These are phyloP conservation scores for Phylloporus arenicola DNA, from an alignment of 768 basidiomycete genomes.

Conservation along the genomic window DNA sequence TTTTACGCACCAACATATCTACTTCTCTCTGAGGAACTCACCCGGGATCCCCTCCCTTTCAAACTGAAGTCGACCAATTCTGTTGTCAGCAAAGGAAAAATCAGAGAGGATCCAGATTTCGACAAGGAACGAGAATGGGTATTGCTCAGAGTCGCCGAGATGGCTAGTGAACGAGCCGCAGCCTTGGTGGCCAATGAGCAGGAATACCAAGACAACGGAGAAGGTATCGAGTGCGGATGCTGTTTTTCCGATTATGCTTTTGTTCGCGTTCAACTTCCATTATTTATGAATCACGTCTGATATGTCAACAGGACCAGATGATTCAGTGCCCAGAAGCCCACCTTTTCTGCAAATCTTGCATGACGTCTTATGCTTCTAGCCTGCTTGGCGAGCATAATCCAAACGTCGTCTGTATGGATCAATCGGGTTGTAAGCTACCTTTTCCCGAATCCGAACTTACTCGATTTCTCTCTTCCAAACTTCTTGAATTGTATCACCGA, in stretches of 20 bases:
- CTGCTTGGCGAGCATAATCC: slow-evolving; percentile 60
- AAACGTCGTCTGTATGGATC: slow-evolving; percentile 76
- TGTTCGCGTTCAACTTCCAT: slow-evolving; percentile 39
- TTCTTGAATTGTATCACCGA: slow-evolving; percentile 65
- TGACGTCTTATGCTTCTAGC: slow-evolving; percentile 61
- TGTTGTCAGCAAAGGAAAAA: slow-evolving; percentile 37
- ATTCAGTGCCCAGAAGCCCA: slow-evolving; percentile 87
- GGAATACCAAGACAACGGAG: slow-evolving; percentile 44
- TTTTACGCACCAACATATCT: slow-evolving; percentile 69
- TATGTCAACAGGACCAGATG: slow-evolving; percentile 60
- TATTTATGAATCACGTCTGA: slow-evolving; percentile 1
- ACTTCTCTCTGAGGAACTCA: slow-evolving; percentile 37
- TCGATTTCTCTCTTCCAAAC: slow-evolving; percentile 61
- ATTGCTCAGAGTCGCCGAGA: slow-evolving; percentile 28
- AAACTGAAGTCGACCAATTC: slow-evolving; percentile 32
- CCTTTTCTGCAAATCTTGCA: slow-evolving; percentile 75
- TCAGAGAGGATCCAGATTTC: slow-evolving; percentile 42
- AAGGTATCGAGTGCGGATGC: slow-evolving; percentile 81
- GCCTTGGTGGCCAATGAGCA: slow-evolving; percentile 33
- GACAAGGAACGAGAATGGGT: slow-evolving; percentile 45
- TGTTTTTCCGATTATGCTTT: slow-evolving; percentile 73
- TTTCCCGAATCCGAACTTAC: slow-evolving; percentile 67
- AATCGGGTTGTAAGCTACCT: slow-evolving; percentile 59
- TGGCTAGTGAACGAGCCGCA: slow-evolving; percentile 23
- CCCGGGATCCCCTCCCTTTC: slow-evolving; percentile 32